These are phyloP conservation scores for Myxozyma udenii DNA, from an alignment of 805 yeast genomes.

Conservation along the genomic window DNA sequence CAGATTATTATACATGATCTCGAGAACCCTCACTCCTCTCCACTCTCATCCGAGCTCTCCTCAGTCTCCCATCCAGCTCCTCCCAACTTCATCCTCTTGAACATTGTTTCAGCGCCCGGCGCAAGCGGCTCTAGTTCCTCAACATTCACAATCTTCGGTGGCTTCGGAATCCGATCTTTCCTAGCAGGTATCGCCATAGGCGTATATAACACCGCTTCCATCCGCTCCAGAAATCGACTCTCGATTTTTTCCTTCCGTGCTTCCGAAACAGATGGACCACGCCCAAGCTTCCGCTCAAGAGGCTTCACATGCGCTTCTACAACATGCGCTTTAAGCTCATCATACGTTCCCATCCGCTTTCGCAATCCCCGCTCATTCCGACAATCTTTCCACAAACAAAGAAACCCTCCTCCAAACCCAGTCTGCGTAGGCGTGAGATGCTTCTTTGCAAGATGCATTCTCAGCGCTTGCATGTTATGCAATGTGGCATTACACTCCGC, in stretches of 20 bases:
- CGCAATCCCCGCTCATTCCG: background rate
- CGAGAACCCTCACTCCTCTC: background rate
- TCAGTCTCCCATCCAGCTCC: conserved; percentile 21
- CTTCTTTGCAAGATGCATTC: background rate
- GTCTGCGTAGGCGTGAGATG: too few relatives aligned
- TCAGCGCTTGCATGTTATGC: background rate
- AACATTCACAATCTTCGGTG: background rate
- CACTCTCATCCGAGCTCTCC: background rate
- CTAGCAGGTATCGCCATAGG: conserved; percentile 13
- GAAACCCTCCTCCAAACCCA: too few relatives aligned
- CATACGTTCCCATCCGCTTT: background rate
- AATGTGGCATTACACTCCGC: background rate
- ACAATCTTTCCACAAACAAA: conserved; percentile 8
- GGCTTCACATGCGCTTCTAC: conserved; percentile 4
- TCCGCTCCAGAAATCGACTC: background rate
- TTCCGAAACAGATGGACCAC: conserved; percentile 5
- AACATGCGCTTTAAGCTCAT: conserved; percentile 4
- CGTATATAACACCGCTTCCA: background rate
- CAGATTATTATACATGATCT: background rate
- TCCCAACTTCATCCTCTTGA: background rate
- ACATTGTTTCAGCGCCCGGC: background rate
- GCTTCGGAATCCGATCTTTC: background rate
- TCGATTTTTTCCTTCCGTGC: background rate
- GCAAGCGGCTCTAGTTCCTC: background rate
- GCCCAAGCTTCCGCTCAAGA: conserved; percentile 4